Evolutionary conservation across 306 rosid genomes (phyloP), one percentile per base, ranked within the genome.

Genomic region (Dalbergia cochinchinensis): DNA sequence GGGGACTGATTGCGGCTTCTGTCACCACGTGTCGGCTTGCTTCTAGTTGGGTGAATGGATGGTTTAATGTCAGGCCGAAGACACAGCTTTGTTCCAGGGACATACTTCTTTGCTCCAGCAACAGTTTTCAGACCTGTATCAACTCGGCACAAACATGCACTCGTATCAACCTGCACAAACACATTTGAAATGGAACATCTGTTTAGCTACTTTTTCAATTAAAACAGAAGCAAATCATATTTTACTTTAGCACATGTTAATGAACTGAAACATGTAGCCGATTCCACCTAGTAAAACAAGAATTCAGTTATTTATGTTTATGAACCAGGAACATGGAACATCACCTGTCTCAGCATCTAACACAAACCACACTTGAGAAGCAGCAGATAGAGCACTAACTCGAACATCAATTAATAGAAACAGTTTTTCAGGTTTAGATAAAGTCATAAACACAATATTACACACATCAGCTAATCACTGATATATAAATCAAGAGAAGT

Each of bases 21-120:
- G 77, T 92, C 94, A 73, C 96, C 83, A 14, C 97, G 92, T 65
- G 89, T 48, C 34, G 92, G 92, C 85, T 89, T 90, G 88, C 11
- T 85, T 71, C 97, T 90, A 7, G 97, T 86, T 73, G 97, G 96
- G 83, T 92, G 97, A 80, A 92, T 90, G 67, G 97, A 92, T 59
- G 93, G 90, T 80, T 90, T 92, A 71, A 90, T 92, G 78, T 88
- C 94, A 58, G 97, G 97, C 74, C 81, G 97, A 83, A 92, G 97
- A 84, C 97, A 92, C 16, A 90, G 95, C 90, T 77, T 92, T 71
- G 96, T 53, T 48, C 97, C 97, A 31, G 97, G 97, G 48, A 90
- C 97, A 83, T 86, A 92, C 79, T 7, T 92, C 83, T 81, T 90
- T 54, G 95, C 94, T 59, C 97, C 92, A 61, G 96, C 92, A 78